Conservation (phyloP, 2,329 filamentous ascomycete genomes). For the Dothistroma pini region DNA sequence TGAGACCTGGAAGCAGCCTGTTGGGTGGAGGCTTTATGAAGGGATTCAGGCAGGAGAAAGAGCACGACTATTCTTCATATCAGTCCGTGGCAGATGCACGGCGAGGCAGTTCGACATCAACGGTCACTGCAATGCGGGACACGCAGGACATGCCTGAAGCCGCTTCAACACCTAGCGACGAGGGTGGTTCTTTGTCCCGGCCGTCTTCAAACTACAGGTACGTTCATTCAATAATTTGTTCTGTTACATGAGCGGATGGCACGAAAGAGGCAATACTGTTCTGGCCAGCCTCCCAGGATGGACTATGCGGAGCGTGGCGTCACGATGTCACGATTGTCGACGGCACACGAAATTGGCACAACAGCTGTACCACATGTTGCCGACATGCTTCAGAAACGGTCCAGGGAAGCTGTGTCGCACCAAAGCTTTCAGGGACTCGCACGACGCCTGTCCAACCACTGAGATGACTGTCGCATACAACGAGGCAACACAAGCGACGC, state of each 20-base stretch:
- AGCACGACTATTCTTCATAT: constrained; percentile 28
- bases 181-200: constrained; percentile 29
- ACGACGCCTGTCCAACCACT: not conserved
- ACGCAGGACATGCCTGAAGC: constrained; percentile 28
- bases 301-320: not conserved
- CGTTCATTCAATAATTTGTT: constrained; percentile 19
- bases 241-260: not conserved
- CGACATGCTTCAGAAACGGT: not conserved
- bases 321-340: not conserved
- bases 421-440: not conserved
- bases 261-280: not conserved
- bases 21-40: constrained; percentile 34
- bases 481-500: constrained; percentile 1
- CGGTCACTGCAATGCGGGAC: constrained; percentile 30
- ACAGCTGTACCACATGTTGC: not conserved
- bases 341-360: not conserved
- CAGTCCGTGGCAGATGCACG: constrained; percentile 31
- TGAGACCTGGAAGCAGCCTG: constrained; percentile 49
- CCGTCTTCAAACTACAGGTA: constrained; percentile 44
- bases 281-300: not conserved
- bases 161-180: constrained; percentile 28
- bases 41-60: constrained; percentile 23
- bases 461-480: not conserved
- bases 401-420: not conserved
- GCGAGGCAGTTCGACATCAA: constrained; percentile 40